Evolutionary conservation across 768 basidiomycete species (phyloP).

Genomic region (Hortiboletus campestris): DNA sequence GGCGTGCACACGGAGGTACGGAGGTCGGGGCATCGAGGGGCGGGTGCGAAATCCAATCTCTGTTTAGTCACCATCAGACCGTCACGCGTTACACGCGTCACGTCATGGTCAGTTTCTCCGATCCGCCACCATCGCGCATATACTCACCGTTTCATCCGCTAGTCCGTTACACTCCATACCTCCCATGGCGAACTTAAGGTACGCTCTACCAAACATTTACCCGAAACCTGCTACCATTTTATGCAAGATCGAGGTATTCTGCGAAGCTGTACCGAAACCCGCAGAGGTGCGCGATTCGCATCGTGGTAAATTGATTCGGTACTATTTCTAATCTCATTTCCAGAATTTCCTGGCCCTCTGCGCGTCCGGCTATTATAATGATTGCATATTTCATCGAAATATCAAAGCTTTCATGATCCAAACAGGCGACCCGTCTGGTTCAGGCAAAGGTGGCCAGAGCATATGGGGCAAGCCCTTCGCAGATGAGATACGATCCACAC

Average conservation of each 20-base stretch:
- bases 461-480: constrained; percentile 92
- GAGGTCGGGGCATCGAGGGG: too few species aligned
- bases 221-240: neutral
- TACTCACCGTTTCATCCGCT: constrained; percentile 5
- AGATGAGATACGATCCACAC: constrained; percentile 90
- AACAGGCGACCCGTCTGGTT: constrained; percentile 84
- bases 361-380: constrained; percentile 84
- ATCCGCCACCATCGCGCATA: constrained; percentile 25
- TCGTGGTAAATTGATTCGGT: neutral
- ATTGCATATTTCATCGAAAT: constrained; percentile 87
- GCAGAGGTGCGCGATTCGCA: constrained; percentile 66
- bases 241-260: constrained; percentile 89
- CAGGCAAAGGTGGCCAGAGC: constrained; percentile 95
- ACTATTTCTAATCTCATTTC: neutral
- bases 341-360: constrained; percentile 96
- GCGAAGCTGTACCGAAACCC: constrained; percentile 92
- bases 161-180: constrained; percentile 96
- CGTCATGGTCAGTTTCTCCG: constrained; percentile 27
- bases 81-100: constrained; percentile 31
- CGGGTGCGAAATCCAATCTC: too few species aligned
- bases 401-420: constrained; percentile 97
- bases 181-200: constrained; percentile 96
- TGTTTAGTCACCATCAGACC: neutral
- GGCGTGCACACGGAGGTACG: neutral
- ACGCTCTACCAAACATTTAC: constrained; percentile 7